Evolutionary conservation across 495 filamentous ascomycete species (phyloP).

Genomic region (Lepidopterella palustris): DNA sequence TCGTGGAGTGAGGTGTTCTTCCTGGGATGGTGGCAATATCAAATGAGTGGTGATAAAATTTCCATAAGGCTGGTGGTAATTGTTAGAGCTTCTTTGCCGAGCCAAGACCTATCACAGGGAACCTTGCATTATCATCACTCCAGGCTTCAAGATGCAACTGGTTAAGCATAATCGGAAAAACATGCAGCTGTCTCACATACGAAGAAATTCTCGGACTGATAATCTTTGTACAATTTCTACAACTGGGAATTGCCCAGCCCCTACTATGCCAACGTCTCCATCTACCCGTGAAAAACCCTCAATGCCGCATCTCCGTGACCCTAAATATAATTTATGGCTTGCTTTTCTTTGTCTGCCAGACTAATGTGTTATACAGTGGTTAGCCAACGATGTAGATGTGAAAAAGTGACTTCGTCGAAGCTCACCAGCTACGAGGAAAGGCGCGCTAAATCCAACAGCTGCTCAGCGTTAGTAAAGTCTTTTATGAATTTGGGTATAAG

Average conservation of each 20-base stretch:
- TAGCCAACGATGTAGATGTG: neutral
- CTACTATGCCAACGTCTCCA: neutral
- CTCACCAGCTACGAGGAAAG: conserved; percentile 80
- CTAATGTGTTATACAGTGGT: conserved; percentile 39
- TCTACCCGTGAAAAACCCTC: neutral
- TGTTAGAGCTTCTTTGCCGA: neutral
- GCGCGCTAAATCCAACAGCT: conserved; percentile 70
- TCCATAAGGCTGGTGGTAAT: neutral
- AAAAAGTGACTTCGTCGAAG: conserved; percentile 18
- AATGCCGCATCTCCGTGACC: neutral
- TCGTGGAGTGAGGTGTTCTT: neutral
- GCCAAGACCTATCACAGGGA: neutral
- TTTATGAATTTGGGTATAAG: neutral
- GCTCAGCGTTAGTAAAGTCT: conserved; percentile 15
- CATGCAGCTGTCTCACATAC: neutral
- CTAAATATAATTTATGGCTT: conserved; percentile 13
- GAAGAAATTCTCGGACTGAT: neutral
- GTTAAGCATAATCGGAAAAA: neutral
- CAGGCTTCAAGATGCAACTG: neutral
- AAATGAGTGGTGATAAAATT: neutral
- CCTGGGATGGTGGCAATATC: neutral
- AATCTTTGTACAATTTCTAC: conserved; percentile 3
- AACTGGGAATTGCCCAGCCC: neutral
- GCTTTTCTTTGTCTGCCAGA: conserved; percentile 80
- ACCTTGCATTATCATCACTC: neutral